Evolutionary conservation across 2,329 filamentous ascomycete genomes (phyloP), one percentile per base, ranked within the genome.

Genomic region (Mycocentrospora acerina): DNA sequence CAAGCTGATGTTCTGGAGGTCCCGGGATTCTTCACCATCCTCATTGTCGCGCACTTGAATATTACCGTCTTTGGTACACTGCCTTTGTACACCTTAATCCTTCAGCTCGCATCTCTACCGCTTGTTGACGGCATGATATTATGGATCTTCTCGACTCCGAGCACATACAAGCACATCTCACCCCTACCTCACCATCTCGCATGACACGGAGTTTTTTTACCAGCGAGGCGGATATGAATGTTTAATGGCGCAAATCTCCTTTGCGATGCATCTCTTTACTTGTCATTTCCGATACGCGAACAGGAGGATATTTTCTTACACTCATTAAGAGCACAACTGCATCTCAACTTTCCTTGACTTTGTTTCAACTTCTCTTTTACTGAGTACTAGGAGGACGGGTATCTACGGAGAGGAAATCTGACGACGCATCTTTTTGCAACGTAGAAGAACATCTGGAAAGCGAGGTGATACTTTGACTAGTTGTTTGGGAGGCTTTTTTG

Each of bases 1-100:
- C 61, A 83, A 85, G 35, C 76, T 90, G 71, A 82, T 85, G 54
- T 90, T 90, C 64, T 90, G 85, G 85, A 88, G 85, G 67, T 48
- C 59, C 13, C 51, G 58, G 7, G 67, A 64, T 47, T 62, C 67
- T 24, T 46, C 56, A 12, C 55, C 51, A n/a, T 36, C 40, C 8
- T 44, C 37, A 7, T 49, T 53, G 9, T 49, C 59, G 16, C 55
- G 47, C 34, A 45, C 44, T 30, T 57, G 44, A 57, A 31, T 34
- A 24, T 24, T 28, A 43, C 37, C 17, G 38, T 31, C 30, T 41
- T 35, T 43, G 35, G 37, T 36, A 43, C 43, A 51, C 42, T 53
- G 41, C 32, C 37, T 35, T 44, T 44, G 40, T 35, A n/a, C n/a
- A 50, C 44, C 29, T 33, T 50, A 54, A 56, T 57, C 32, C 54